Evolutionary conservation across 2,329 filamentous ascomycete species (phyloP).

Genomic region (Aspergillus pseudoterreus): DNA sequence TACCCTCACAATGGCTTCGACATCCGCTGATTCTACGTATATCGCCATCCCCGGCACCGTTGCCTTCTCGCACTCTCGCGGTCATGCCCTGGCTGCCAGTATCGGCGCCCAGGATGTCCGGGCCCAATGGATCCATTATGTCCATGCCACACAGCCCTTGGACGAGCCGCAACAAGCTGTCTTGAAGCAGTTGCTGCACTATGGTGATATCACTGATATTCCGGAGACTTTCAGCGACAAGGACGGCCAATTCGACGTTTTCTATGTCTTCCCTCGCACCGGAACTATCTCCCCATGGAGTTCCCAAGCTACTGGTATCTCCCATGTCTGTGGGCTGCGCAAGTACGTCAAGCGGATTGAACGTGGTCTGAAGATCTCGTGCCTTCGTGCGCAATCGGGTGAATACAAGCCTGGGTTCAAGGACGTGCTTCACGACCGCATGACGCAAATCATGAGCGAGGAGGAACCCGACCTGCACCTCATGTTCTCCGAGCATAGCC

Average conservation of each 20-base stretch:
- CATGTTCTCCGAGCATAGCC: slow-evolving; percentile 73
- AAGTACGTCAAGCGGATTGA: slow-evolving; percentile 74
- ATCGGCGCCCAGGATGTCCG: slow-evolving; percentile 43
- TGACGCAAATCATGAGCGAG: slow-evolving; percentile 80
- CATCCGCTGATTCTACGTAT: slow-evolving; percentile 25
- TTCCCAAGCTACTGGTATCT: slow-evolving; percentile 90
- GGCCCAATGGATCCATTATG: slow-evolving; percentile 59
- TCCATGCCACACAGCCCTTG: slow-evolving; percentile 54
- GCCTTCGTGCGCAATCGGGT: slow-evolving; percentile 57
- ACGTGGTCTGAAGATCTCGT: slow-evolving; percentile 72
- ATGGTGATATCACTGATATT: slow-evolving; percentile 55
- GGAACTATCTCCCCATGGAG: slow-evolving; percentile 92
- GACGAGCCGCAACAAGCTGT: slow-evolving; percentile 46
- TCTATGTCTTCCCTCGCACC: slow-evolving; percentile 76
- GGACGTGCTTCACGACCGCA: slow-evolving; percentile 80
- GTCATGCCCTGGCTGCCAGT: slow-evolving; percentile 39
- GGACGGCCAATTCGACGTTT: slow-evolving; percentile 53
- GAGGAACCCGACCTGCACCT: slow-evolving; percentile 64
- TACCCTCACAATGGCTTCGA: slow-evolving; percentile 27
- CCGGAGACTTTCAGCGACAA: slow-evolving; percentile 40
- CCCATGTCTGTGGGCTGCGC: slow-evolving; percentile 81
- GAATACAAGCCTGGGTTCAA: slow-evolving; percentile 55
- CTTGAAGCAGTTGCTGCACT: slow-evolving; percentile 58
- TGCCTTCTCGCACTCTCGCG: slow-evolving; percentile 45
- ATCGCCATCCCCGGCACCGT: slow-evolving; percentile 39